Conservation (phyloP, 306 rosid species). For the Vicia villosa region DNA sequence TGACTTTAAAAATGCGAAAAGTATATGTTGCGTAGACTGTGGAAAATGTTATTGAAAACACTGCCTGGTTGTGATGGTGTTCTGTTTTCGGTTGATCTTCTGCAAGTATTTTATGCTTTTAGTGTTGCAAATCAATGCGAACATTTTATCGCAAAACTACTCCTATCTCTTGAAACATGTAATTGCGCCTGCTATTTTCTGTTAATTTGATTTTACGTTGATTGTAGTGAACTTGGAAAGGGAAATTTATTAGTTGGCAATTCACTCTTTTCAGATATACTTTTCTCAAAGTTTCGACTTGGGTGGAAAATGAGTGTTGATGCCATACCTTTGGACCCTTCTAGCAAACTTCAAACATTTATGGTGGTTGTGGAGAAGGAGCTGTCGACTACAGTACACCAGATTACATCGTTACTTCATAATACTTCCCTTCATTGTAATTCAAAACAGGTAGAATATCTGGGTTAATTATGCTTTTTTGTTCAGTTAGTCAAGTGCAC, state of each 20-base stretch:
- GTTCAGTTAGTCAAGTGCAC: constrained; percentile 11
- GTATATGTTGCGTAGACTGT: neutral
- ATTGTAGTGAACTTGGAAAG: constrained; percentile 13
- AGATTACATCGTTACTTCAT: constrained; percentile 59
- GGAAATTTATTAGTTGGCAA: neutral
- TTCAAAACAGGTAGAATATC: constrained; percentile 69
- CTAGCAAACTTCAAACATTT: constrained; percentile 71
- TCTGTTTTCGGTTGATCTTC: constrained; percentile 2
- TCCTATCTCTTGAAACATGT: constrained; percentile 13
- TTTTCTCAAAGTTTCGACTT: constrained; percentile 74
- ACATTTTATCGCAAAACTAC: constrained; percentile 1
- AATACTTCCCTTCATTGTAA: constrained; percentile 53
- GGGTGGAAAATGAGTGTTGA: constrained; percentile 88
- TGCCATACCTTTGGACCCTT: constrained; percentile 68
- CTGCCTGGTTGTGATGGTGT: neutral
- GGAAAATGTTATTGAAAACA: neutral
- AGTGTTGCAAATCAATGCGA: neutral
- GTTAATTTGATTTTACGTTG: constrained; percentile 20
- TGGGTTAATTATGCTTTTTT: constrained; percentile 4
- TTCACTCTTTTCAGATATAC: constrained; percentile 60
- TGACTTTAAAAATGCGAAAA: neutral
- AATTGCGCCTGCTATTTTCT: neutral
- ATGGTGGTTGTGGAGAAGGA: constrained; percentile 85
- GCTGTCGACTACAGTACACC: constrained; percentile 54
- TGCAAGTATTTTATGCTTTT: neutral